These are phyloP conservation scores for Xylariaceae sp. DNA, from an alignment of 2,329 filamentous ascomycete species.

Conservation along the genomic window DNA sequence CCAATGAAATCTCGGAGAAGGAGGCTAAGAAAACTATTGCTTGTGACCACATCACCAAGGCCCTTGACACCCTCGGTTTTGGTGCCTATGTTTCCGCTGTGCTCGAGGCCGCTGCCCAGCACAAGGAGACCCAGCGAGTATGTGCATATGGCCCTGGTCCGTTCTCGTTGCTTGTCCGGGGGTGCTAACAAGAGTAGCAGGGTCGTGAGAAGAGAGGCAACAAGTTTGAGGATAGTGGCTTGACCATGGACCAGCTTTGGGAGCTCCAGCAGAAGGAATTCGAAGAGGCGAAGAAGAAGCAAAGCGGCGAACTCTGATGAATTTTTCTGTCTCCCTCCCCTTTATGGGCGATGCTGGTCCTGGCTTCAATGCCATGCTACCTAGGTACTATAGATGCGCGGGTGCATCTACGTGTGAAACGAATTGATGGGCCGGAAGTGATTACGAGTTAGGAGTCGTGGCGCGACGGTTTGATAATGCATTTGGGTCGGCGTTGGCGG, in stretches of 20 bases:
- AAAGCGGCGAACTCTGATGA: conserved; percentile 22
- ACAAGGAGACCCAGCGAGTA: conserved; percentile 90
- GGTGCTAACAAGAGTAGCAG: conserved; percentile 40
- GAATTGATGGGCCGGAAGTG: not conserved
- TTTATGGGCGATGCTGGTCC: not conserved
- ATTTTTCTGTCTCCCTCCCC: conserved; percentile 2
- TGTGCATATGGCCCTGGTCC: not conserved
- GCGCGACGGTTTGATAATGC: conserved; percentile 14
- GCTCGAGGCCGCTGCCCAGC: conserved; percentile 44
- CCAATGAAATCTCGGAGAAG: conserved; percentile 97
- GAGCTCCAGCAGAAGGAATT: conserved; percentile 90
- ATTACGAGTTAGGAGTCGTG: conserved; percentile 6
- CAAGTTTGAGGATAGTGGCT: conserved; percentile 91
- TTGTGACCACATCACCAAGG: conserved; percentile 94
- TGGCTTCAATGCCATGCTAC: too few species aligned
- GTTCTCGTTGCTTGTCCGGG: not conserved
- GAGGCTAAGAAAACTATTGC: conserved; percentile 99
- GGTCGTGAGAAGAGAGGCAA: conserved; percentile 94
- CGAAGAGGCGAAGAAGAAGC: conserved; percentile 40
- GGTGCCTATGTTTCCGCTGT: conserved; percentile 87
- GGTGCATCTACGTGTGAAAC: not conserved
- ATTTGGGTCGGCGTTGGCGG: conserved; percentile 20
- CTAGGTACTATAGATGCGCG: conserved; percentile 1
- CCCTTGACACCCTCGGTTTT: conserved; percentile 87
- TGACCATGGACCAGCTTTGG: conserved; percentile 85